Evolutionary conservation across 441 rosid genomes (phyloP).

Genomic region (Macaranga tanarius): DNA sequence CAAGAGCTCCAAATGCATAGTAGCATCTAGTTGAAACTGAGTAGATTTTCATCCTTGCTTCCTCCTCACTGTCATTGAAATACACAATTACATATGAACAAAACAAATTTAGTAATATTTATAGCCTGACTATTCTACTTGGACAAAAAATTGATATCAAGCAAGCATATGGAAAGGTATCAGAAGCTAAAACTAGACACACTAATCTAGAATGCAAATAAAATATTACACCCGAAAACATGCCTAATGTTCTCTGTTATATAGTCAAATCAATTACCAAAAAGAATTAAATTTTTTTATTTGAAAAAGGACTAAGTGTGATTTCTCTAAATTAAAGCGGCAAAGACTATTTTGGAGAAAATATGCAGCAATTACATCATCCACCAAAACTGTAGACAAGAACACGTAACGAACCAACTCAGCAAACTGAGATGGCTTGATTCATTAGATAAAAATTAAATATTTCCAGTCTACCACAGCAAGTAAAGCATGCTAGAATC

Average conservation of each 20-base stretch:
- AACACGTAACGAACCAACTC: neutral
- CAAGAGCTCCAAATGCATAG: constrained; percentile 89
- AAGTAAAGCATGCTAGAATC: no score
- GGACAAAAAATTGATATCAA: neutral
- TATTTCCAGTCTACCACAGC: no score
- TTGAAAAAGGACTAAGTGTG: neutral
- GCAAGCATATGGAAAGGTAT: neutral
- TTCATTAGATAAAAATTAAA: neutral
- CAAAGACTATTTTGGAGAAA: neutral
- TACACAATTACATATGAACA: neutral
- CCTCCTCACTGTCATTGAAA: constrained; percentile 59
- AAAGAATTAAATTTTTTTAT: no score
- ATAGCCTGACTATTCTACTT: neutral
- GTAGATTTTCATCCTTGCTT: constrained; percentile 89
- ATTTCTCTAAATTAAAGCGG: neutral
- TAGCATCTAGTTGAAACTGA: constrained; percentile 81
- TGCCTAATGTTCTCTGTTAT: no score
- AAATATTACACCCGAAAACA: neutral
- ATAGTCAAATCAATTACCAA: neutral
- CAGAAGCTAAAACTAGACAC: neutral
- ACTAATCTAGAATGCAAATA: neutral
- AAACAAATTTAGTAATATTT: neutral
- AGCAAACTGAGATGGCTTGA: neutral
- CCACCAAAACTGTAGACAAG: neutral
- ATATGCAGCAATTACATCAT: neutral